These are phyloP conservation scores for Epichloe amarillans DNA, from an alignment of 2,329 filamentous ascomycete genomes.

Conservation along the genomic window DNA sequence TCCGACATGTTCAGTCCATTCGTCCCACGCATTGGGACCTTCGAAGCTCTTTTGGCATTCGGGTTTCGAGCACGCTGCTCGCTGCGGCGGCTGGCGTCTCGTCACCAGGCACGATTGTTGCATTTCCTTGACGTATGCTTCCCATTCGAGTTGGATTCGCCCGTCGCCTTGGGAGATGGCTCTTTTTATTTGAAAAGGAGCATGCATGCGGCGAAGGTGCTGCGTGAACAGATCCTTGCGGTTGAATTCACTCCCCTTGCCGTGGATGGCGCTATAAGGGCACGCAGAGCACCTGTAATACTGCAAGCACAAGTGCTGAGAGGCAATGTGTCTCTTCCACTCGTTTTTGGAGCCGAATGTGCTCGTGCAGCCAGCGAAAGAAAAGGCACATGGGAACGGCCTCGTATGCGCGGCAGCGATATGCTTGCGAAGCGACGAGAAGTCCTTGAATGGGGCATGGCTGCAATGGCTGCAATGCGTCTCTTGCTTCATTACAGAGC, in stretches of 20 bases:
- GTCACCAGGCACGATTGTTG: constrained; percentile 60
- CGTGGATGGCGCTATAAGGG: constrained; percentile 37
- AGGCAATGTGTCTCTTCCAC: constrained; percentile 90
- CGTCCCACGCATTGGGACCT: constrained; percentile 68
- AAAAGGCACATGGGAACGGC: constrained; percentile 76
- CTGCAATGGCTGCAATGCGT: constrained; percentile 48
- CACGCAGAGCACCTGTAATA: constrained; percentile 53
- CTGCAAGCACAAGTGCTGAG: constrained; percentile 66
- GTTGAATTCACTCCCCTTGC: constrained; percentile 64
- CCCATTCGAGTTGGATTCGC: constrained; percentile 49
- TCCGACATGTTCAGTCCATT: constrained; percentile 85
- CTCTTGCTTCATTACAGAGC: constrained; percentile 44
- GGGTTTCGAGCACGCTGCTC: constrained; percentile 55
- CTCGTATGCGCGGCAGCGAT: constrained; percentile 55
- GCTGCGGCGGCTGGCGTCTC: constrained; percentile 54
- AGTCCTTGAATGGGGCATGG: constrained; percentile 54
- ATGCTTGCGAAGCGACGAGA: constrained; percentile 52
- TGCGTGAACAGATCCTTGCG: constrained; percentile 94
- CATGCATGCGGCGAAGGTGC: constrained; percentile 88
- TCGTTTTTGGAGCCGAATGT: constrained; percentile 91
- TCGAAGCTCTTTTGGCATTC: constrained; percentile 62
- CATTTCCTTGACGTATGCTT: constrained; percentile 53
- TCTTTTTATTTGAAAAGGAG: constrained; percentile 51
- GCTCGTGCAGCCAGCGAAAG: constrained; percentile 68
- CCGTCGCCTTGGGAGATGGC: constrained; percentile 42